Percentiles rank a stretch among this genome's conserved stretches.
These are phyloP conservation scores for Xylona heveae DNA, from an alignment of 495 filamentous ascomycete species.

Conservation along the genomic window DNA sequence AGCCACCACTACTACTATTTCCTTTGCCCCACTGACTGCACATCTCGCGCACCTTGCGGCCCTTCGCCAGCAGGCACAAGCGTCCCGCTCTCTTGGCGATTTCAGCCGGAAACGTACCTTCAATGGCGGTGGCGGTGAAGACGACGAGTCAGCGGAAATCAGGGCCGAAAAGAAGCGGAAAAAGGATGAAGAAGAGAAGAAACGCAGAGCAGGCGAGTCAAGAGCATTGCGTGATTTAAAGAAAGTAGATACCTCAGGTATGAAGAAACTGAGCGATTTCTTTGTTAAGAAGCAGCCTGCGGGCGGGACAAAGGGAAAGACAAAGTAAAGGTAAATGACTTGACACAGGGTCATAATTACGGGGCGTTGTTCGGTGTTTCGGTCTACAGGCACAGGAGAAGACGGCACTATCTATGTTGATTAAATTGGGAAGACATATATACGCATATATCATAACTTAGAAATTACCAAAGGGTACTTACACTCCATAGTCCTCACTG, in stretches of 20 bases:
- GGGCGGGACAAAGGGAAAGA: too few relatives aligned
- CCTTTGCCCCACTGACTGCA: constrained; percentile 48
- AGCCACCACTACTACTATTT: constrained; percentile 26
- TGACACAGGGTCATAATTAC: too few relatives aligned
- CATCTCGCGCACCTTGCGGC: constrained; percentile 41
- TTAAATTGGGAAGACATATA: too few relatives aligned
- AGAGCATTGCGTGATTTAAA: constrained; percentile 54
- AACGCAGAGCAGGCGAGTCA: constrained; percentile 46
- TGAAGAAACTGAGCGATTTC: constrained; percentile 95
- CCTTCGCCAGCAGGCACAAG: constrained; percentile 44
- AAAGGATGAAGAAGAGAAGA: constrained; percentile 42
- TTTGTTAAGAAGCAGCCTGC: constrained; percentile 68
- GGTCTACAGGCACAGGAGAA: too few relatives aligned
- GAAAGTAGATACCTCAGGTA: constrained; percentile 76
- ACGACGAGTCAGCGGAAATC: constrained; percentile 28
- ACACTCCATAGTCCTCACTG: too few relatives aligned
- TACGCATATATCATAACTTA: too few relatives aligned
- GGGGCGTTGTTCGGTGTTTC: too few relatives aligned
- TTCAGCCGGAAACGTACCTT: constrained; percentile 49
- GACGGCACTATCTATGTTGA: too few relatives aligned
- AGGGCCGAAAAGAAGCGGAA: constrained; percentile 51
- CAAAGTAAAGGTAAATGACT: too few relatives aligned
- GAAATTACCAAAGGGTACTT: too few relatives aligned
- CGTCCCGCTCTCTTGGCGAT: constrained; percentile 43
- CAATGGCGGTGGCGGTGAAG: constrained; percentile 45